Evolutionary conservation across 1,284 basidiomycete genomes (phyloP), one percentile per base, ranked within the genome.

Genomic region (Omphalotus olearius): DNA sequence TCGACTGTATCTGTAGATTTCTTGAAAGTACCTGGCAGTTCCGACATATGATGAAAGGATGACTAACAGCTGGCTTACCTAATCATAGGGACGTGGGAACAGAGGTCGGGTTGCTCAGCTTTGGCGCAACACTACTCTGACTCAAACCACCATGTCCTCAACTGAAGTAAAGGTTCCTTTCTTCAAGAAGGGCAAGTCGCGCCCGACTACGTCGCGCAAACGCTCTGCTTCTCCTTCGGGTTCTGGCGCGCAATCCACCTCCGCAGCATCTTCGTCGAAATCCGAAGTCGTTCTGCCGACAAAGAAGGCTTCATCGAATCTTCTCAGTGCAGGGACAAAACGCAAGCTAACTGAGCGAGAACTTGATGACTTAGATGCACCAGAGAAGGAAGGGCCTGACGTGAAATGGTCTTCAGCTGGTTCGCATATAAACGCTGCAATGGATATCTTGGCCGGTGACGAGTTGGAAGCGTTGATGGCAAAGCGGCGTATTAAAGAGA

Each of bases 271-370:
- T 6, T 67, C 72, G 4, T 69, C 75, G n/a, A 76, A 79, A 60
- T 83, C 86, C 17, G 66, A 83, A 60, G 90, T 94, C 40, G 75
- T 93, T 30, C 74, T 88, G 5, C 92, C 92, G 6, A 77, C 78
- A 9, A 82, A 83, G 57, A 92, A 87, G 66, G 64, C 74, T 1
- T 66, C 77, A 13, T 69, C 72, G 13, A 92, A 86, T 63, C 78
- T 93, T 0, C 78, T 94, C 36, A 87, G 85, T 51, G 88, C 92
- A 42, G 93, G 93, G 0, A 88, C 91, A 0, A 94, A 94, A 66
- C 85, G 93, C 25, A 83, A 83, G 2, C 68, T 67, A 0, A 69
- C 82, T 2, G 83, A 88, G 62, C 71, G 84, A 63, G 66, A 72
- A 9, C 66, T 74, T 26, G 70, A 70, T n/a, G 76, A 76, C 41